Base-by-base conservation (phyloP, 306 rosid species). In the Lotus japonicus region DNA sequence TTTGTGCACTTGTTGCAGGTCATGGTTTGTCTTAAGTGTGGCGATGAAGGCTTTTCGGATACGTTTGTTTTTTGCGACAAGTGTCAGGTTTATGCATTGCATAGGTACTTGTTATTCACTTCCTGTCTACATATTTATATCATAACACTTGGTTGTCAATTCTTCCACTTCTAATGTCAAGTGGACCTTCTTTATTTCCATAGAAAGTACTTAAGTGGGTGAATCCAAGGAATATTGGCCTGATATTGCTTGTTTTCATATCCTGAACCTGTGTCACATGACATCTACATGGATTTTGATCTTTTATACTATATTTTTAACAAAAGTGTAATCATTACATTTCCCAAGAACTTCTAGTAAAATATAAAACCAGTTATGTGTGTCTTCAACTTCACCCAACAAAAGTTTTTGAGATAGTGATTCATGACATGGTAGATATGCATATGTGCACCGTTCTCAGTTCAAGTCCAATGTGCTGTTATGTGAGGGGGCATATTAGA, bases 21-120 rank as follows among this genome's bases (percentile, higher is more conserved):
- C 10, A 50, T 62, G 31, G 60, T 78, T 59, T 82, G 86, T 74
- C 78, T 74, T 9, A 59, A 2, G 2, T 74, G 83, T 59, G 81
- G 86, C 0, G 46, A 67, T 33, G 16, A 5, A 45, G 83, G 86
- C 51, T 74, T 64, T 51, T 26, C 7, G 0, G 83, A 82, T 72
- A 2, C 73, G 1, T 36, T 65, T 38, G 61, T 70, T 49, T 74
- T 35, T 70, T 82, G 86, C 72, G 38, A 17, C 7, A 16, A 26
- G 44, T 82, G 83, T 74, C 48, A 60, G 21, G 18, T 8, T 56
- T 66, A 55, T 54, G 75, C 72, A 18, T 19, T 64, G 14, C 83
- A 82, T 54, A 59, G 80, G 86, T 78, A 71, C 56, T 55, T 62
- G 0, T 26, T 58, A 2, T 44, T 36, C 46, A n/a, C 15, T 17